Percentiles rank a stretch among this genome's conserved stretches.
These are phyloP conservation scores for Cryptosporidium andersoni DNA, from an alignment of 169 alveolate genomes.

Conservation along the genomic window DNA sequence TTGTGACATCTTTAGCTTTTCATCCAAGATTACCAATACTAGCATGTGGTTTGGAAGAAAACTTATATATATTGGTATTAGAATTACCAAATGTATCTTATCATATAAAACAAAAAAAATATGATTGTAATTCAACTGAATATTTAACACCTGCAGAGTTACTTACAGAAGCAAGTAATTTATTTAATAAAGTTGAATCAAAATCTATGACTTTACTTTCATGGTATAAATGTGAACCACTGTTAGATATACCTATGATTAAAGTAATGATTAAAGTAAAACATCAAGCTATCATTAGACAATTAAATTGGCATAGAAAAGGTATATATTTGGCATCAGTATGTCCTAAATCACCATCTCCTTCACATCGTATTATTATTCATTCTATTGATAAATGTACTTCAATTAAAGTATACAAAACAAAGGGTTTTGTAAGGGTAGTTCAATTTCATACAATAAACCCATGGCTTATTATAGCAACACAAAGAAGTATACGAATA, in stretches of 20 bases:
- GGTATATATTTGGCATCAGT: constrained; percentile 86
- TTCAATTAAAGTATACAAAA: constrained; percentile 83
- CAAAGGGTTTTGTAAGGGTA: constrained; percentile 85
- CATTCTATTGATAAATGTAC: constrained; percentile 84
- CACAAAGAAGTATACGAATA: constrained; percentile 82
- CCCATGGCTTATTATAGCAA: constrained; percentile 85
- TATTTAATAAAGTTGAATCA: constrained; percentile 10
- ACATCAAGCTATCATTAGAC: constrained; percentile 75
- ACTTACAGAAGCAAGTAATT: background rate
- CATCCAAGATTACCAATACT: constrained; percentile 57
- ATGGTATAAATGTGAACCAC: constrained; percentile 6
- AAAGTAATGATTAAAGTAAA: constrained; percentile 62
- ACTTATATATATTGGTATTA: constrained; percentile 25
- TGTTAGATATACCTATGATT: background rate
- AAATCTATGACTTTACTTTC: background rate
- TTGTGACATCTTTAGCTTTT: constrained; percentile 19
- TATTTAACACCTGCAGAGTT: background rate
- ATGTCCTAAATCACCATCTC: constrained; percentile 79
- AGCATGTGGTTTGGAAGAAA: constrained; percentile 59
- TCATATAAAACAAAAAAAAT: constrained; percentile 71
- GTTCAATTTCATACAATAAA: constrained; percentile 85
- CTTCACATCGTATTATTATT: constrained; percentile 80
- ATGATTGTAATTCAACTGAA: constrained; percentile 72
- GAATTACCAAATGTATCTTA: constrained; percentile 18
- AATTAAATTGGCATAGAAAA: constrained; percentile 82